phyloP scores from a whole-genome alignment of 305 asterid species.

The Stenogyne calaminthoides region DNA sequence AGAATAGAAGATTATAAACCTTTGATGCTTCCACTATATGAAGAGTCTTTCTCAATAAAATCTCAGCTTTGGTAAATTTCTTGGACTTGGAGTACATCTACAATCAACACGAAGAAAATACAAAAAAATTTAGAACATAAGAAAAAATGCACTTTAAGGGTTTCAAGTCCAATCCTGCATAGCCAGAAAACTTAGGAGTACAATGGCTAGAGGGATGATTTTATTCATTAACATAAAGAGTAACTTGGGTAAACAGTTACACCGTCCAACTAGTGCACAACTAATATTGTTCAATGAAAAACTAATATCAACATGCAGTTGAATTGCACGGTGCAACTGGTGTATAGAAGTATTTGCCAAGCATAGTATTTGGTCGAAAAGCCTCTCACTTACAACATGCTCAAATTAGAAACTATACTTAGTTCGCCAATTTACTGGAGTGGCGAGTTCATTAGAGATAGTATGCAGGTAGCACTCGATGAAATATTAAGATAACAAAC shows the following conservation, averaged over 20 bases:
- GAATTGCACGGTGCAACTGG: too few species aligned
- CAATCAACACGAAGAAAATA: slow-evolving; percentile 28
- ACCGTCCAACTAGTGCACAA: too few species aligned
- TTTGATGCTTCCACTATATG: slow-evolving; percentile 70
- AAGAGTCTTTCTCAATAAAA: slow-evolving; percentile 66
- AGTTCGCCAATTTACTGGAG: slow-evolving; percentile 11
- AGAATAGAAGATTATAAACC: slow-evolving; percentile 45
- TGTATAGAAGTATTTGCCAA: too few species aligned
- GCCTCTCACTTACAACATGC: slow-evolving; percentile 26
- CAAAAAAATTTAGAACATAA: slow-evolving; percentile 11
- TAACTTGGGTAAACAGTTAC: too few species aligned
- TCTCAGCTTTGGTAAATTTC: slow-evolving; percentile 70
- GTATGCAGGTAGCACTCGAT: background rate
- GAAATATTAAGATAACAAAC: background rate
- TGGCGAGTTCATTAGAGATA: slow-evolving; percentile 1
- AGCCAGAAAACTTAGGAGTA: slow-evolving; percentile 2
- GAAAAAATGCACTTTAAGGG: background rate
- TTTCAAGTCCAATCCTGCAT: slow-evolving; percentile 14
- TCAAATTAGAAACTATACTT: slow-evolving; percentile 16
- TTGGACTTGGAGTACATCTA: slow-evolving; percentile 70
- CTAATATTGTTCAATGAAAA: too few species aligned
- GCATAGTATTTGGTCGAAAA: background rate
- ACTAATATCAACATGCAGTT: too few species aligned
- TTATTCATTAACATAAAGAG: background rate
- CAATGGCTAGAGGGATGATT: background rate